Conservation (phyloP, 257 asterid species). For the Solanum bulbocastanum region DNA sequence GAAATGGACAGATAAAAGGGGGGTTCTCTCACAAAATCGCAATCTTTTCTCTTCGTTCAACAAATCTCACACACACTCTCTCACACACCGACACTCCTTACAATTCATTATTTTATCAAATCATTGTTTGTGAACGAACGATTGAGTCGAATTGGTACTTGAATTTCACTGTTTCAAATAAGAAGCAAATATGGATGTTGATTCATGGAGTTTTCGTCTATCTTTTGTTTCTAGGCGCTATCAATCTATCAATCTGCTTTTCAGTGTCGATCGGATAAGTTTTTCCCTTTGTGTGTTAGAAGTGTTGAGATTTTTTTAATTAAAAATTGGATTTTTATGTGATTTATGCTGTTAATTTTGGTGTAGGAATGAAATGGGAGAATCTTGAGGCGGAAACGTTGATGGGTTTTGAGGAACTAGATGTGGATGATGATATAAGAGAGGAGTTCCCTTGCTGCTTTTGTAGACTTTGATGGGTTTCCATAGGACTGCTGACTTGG, state of each 20-base stretch:
- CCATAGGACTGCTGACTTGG: too few relatives aligned
- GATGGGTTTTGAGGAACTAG: conserved; percentile 75
- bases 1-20: too few relatives aligned
- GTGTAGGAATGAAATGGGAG: conserved; percentile 50
- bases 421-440: conserved; percentile 54
- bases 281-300: neutral
- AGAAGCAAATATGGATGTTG: conserved; percentile 53
- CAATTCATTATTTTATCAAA: neutral
- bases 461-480: conserved; percentile 10
- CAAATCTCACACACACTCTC: conserved; percentile 7
- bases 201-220: conserved; percentile 77
- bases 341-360: neutral
- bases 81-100: conserved; percentile 21
- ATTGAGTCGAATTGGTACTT: conserved; percentile 12
- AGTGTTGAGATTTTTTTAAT: neutral
- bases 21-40: neutral
- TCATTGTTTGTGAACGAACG: neutral
- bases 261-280: conserved; percentile 76
- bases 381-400: conserved; percentile 61
- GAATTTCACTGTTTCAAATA: neutral
- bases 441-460: conserved; percentile 78
- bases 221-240: conserved; percentile 69
- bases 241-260: conserved; percentile 66
- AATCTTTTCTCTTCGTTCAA: neutral
- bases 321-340: conserved; percentile 7